Base-by-base conservation (phyloP, 495 filamentous ascomycete species). In the Penicillium egyptiacum region DNA sequence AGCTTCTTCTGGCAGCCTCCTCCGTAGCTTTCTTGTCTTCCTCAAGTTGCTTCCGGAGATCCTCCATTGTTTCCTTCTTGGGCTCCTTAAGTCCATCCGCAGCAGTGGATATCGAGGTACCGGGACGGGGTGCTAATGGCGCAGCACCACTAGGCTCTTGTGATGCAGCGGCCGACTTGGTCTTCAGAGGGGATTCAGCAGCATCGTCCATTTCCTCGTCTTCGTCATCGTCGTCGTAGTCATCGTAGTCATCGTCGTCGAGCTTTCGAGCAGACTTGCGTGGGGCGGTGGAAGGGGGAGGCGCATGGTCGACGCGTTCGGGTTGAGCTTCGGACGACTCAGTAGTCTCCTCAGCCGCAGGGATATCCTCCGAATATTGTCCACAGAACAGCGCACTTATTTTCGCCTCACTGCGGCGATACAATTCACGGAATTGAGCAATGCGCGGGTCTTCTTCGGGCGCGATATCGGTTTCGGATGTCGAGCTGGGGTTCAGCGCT, bases 21-120 rank as follows among this genome's bases (percentile, higher is more conserved):
- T 96, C 92, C 17, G 90, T 91, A 22, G 89, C 92, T 67, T 88
- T 96, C 71, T 93, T 95, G 67, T 92, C 91, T 67, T 96, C 89
- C 70, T 98, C 92, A 45, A 98, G 75, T 70, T 92, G 88, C 75
- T 96, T 96, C 57, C 92, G 90, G 70, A 92, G 83, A 71, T 96
- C 91, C 69, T 96, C 92, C 2, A 88, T 81, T 19, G 84, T 86
- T 84, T 71, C 81, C 70, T 71, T 87, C 81, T 70, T 82, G 55
- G 47, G 51, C 56, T 78, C 79, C 49, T 79, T 80, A 5, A 56
- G 37, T 40, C 59, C 64, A 30, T 77, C 76, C 10, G 63, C 62
- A 31, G 39, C 63, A 11, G 55, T 64, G 19, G 67, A 68, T 7
- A 60, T 54, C 12, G 75, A 65, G 40, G 63, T 64, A 35, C 68